Percentiles rank a stretch among this genome's conserved stretches.
phyloP scores from a whole-genome alignment of 176 grass and related monocot species.

The Stipa capillata region DNA sequence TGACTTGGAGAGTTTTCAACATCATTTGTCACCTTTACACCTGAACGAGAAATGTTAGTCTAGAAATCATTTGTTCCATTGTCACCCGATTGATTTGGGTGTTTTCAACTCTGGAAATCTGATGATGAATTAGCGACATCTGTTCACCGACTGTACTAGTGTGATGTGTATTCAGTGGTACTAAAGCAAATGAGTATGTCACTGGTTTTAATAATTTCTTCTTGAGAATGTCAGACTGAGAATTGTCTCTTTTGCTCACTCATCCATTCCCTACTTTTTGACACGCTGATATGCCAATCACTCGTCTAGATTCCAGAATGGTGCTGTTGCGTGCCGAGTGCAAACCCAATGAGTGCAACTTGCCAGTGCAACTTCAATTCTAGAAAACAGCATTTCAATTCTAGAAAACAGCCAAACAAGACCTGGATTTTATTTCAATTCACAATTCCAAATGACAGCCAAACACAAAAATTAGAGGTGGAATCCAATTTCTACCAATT shows the following conservation, averaged over 20 bases:
- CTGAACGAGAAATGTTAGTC: too few species aligned
- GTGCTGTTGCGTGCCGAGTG: neutral
- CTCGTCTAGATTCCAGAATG: neutral
- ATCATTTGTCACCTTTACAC: conserved; percentile 7
- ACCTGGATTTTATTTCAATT: too few species aligned
- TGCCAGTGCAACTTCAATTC: too few species aligned
- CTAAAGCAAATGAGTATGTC: neutral
- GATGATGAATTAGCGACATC: neutral
- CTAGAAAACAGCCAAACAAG: too few species aligned
- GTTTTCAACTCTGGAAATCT: neutral
- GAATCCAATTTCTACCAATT: too few species aligned
- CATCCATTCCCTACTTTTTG: neutral
- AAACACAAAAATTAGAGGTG: too few species aligned
- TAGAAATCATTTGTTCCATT: conserved; percentile 19
- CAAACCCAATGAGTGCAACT: neutral
- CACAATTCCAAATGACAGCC: too few species aligned
- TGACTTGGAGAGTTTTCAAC: neutral
- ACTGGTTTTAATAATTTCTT: neutral
- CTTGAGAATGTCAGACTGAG: neutral
- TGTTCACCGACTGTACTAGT: neutral
- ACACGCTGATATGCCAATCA: neutral
- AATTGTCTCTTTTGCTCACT: neutral
- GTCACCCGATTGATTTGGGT: neutral
- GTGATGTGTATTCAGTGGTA: neutral
- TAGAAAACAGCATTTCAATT: too few species aligned